phyloP scores from a whole-genome alignment of 108 stramenopile genomes.

The Cyclotella sp. region DNA sequence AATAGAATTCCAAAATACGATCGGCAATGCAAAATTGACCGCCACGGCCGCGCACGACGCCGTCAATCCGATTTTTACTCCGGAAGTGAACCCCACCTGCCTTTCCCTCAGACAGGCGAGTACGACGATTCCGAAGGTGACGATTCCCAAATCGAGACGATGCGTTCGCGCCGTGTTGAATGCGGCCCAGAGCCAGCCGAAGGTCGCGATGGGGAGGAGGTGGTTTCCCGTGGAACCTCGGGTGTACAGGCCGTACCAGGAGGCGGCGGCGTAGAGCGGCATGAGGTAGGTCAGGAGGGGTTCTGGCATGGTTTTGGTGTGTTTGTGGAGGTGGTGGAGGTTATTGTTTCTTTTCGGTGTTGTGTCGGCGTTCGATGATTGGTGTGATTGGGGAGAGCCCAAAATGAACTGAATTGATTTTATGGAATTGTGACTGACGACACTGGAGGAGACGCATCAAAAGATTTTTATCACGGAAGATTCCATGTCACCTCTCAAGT shows the following conservation, averaged over 20 bases:
- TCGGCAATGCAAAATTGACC: constrained; percentile 40
- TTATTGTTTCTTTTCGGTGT: background rate
- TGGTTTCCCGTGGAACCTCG: constrained; percentile 25
- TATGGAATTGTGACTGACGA: too few species aligned
- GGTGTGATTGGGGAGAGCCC: too few species aligned
- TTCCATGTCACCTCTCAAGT: too few species aligned
- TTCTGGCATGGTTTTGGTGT: constrained; percentile 21
- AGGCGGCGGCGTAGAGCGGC: constrained; percentile 38
- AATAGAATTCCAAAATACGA: constrained; percentile 36
- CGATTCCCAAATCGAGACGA: constrained; percentile 43
- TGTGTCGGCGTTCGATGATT: too few species aligned
- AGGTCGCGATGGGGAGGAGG: constrained; percentile 20
- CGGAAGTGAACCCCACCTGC: constrained; percentile 17
- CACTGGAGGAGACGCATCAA: too few species aligned
- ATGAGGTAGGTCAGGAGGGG: constrained; percentile 36
- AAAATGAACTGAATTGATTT: too few species aligned
- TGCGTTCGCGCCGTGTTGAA: constrained; percentile 30
- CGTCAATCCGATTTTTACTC: constrained; percentile 19
- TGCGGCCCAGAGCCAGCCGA: constrained; percentile 47
- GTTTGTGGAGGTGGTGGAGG: background rate
- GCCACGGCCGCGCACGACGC: constrained; percentile 24
- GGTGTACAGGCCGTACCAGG: constrained; percentile 32
- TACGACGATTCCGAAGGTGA: constrained; percentile 43
- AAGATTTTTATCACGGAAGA: too few species aligned
- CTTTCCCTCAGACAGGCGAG: constrained; percentile 18